Conservation (phyloP, 2,329 filamentous ascomycete species). For the Tolypocladium tropicale region DNA sequence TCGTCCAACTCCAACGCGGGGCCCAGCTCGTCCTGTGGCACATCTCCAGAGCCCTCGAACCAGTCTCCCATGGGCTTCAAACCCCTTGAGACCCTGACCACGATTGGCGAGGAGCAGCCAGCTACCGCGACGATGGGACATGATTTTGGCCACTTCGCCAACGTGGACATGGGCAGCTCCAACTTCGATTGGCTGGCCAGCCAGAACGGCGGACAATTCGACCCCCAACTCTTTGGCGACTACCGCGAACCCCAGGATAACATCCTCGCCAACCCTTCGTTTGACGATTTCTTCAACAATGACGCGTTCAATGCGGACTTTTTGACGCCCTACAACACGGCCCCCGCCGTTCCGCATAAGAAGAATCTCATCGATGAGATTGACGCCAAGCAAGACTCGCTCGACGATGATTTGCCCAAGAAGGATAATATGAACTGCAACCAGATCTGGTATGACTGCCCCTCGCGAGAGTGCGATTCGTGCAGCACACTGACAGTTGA, state of each 20-base stretch:
- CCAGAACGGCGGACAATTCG: slow-evolving; percentile 78
- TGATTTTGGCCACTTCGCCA: slow-evolving; percentile 18
- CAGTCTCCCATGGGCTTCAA: slow-evolving; percentile 61
- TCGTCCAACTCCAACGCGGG: slow-evolving; percentile 51
- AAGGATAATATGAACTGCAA: slow-evolving; percentile 67
- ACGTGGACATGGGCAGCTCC: slow-evolving; percentile 33
- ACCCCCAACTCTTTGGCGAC: slow-evolving; percentile 82
- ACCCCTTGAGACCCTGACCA: slow-evolving; percentile 50
- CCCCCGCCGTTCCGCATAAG: slow-evolving; percentile 40
- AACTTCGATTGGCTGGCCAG: slow-evolving; percentile 66
- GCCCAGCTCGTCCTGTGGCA: slow-evolving; percentile 59
- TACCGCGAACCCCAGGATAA: slow-evolving; percentile 87
- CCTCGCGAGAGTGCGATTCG: neutral
- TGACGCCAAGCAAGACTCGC: slow-evolving; percentile 60
- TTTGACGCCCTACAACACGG: slow-evolving; percentile 67
- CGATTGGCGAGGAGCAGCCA: slow-evolving; percentile 56
- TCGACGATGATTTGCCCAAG: slow-evolving; percentile 53
- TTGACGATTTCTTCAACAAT: slow-evolving; percentile 62
- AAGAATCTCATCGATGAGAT: slow-evolving; percentile 69
- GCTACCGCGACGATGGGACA: slow-evolving; percentile 24
- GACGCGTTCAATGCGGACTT: slow-evolving; percentile 80
- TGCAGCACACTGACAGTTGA: slow-evolving; percentile 26
- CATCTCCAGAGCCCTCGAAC: slow-evolving; percentile 65
- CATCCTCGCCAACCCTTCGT: slow-evolving; percentile 56
- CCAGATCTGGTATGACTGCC: slow-evolving; percentile 75